Percentiles rank a stretch among this genome's conserved stretches.
These are phyloP conservation scores for Syzygium aqueum DNA, from an alignment of 345 rosid genomes.

Conservation along the genomic window DNA sequence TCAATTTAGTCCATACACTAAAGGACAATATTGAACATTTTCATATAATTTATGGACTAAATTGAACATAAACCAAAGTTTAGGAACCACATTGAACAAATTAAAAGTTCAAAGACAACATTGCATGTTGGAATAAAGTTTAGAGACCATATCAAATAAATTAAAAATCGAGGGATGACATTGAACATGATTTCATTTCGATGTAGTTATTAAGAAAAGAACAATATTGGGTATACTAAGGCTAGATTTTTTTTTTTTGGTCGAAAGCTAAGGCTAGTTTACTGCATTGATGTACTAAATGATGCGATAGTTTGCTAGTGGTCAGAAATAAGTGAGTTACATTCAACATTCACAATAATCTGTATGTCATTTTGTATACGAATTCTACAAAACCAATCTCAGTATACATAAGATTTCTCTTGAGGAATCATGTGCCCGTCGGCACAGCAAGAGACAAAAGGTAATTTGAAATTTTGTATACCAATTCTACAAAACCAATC, in stretches of 20 bases:
- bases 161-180: too few species aligned
- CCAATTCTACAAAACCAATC: rapidly evolving
- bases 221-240: rapidly evolving
- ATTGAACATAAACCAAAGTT: too few species aligned
- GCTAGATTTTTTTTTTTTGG: too few species aligned
- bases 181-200: not conserved
- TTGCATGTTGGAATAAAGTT: too few species aligned
- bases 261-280: rapidly evolving
- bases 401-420: not conserved
- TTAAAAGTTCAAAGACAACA: too few species aligned
- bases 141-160: too few species aligned
- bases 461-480: not conserved
- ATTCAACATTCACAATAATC: not conserved
- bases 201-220: not conserved
- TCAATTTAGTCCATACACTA: too few species aligned
- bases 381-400: not conserved
- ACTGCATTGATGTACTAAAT: not conserved
- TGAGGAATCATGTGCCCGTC: rapidly evolving
- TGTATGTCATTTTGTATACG: not conserved
- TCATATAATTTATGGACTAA: too few species aligned
- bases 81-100: too few species aligned
- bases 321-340: not conserved
- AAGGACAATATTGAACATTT: too few species aligned
- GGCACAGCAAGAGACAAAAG: too few species aligned
- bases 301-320: not conserved